Conservation (phyloP, 805 yeast genomes). For the Ogataea polymorpha region DNA sequence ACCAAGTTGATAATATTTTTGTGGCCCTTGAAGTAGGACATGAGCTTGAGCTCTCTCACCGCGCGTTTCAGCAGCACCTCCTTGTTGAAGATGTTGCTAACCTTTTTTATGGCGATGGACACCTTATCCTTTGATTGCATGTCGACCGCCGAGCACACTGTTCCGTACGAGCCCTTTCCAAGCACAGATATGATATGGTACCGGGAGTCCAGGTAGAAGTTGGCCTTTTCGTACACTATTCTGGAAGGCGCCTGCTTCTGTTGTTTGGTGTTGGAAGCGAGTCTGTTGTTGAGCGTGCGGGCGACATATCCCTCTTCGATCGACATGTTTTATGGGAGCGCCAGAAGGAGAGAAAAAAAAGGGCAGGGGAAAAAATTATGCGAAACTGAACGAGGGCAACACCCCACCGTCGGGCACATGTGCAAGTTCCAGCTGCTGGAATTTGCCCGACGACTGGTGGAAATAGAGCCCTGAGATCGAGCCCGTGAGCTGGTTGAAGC, state of each 20-base stretch:
- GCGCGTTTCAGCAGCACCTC: constrained; percentile 75
- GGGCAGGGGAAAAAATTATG: constrained; percentile 12
- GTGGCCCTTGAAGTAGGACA: constrained; percentile 84
- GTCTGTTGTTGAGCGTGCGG: constrained; percentile 15
- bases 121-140: constrained; percentile 36
- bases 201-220: constrained; percentile 60
- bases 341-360: constrained; percentile 12
- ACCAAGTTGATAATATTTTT: constrained; percentile 71
- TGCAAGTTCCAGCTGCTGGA: constrained; percentile 69
- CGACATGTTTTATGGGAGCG: constrained; percentile 11
- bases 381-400: constrained; percentile 30
- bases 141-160: constrained; percentile 74
- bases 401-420: constrained; percentile 50
- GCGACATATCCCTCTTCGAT: constrained; percentile 15
- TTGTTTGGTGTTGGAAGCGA: constrained; percentile 11
- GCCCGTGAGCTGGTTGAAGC: constrained; percentile 76
- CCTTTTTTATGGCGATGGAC: constrained; percentile 74
- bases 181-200: constrained; percentile 57
- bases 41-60: constrained; percentile 73
- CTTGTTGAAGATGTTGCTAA: constrained; percentile 63
- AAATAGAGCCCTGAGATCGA: constrained; percentile 76
- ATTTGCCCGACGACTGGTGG: constrained; percentile 74
- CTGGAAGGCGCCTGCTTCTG: constrained; percentile 15
- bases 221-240: constrained; percentile 46
- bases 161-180: constrained; percentile 87